Evolutionary conservation across 306 rosid genomes (phyloP).

Genomic region (Sicyos edulis): DNA sequence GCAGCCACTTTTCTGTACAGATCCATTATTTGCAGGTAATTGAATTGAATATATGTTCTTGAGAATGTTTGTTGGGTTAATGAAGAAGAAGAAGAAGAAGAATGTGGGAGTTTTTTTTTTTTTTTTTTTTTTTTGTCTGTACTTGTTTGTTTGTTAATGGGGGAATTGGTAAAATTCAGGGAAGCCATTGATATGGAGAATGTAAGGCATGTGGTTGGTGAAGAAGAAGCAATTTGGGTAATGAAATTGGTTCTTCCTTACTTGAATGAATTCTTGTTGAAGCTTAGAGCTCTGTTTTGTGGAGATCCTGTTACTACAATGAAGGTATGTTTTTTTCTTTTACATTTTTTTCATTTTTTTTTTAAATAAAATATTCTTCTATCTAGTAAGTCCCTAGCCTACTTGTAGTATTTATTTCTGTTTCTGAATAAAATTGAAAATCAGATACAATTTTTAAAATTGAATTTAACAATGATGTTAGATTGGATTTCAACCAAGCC

Average conservation of each 20-base stretch:
- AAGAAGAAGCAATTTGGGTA: conserved; percentile 84
- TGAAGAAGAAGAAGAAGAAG: conserved; percentile 7
- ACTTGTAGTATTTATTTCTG: no score
- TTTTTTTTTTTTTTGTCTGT: background rate
- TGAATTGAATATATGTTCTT: background rate
- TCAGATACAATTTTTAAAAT: no score
- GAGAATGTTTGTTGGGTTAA: background rate
- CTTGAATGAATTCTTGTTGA: conserved; percentile 67
- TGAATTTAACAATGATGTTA: no score
- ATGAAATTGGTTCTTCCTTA: conserved; percentile 64
- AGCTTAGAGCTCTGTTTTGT: conserved; percentile 76
- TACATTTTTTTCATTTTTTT: no score
- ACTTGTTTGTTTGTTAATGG: background rate
- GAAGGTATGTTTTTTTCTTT: conserved; percentile 39
- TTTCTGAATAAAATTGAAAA: no score
- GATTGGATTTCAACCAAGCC: no score
- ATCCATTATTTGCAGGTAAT: conserved; percentile 72
- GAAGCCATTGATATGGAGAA: conserved; percentile 48
- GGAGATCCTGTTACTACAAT: conserved; percentile 92
- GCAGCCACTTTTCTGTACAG: conserved; percentile 69
- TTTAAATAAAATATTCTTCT: no score
- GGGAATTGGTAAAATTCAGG: conserved; percentile 27
- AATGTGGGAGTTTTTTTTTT: background rate
- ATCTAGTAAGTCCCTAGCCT: no score
- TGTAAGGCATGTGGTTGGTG: conserved; percentile 55